Conservation (phyloP, 306 rosid genomes). For the Cucumis cinereus region DNA sequence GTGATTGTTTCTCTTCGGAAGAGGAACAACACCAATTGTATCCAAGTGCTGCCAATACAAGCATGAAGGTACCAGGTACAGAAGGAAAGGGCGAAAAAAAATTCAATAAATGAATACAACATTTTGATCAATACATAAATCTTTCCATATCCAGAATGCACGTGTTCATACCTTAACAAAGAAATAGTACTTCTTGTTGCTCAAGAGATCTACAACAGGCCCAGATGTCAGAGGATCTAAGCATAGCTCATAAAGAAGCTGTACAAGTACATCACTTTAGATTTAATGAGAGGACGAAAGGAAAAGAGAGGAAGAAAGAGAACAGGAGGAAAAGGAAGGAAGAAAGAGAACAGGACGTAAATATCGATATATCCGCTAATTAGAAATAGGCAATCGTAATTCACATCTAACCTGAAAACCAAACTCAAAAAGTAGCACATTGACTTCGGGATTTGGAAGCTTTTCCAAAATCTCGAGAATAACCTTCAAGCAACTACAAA, state of each 20-base stretch:
- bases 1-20: slow-evolving; percentile 83
- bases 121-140: too few relatives aligned
- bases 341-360: not conserved
- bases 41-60: slow-evolving; percentile 59
- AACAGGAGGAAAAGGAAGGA: not conserved
- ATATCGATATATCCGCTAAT: not conserved
- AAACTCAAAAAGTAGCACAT: slow-evolving; percentile 80
- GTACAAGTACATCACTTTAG: slow-evolving; percentile 17
- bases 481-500: slow-evolving; percentile 88
- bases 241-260: slow-evolving; percentile 83
- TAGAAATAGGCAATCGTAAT: slow-evolving; percentile 12
- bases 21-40: slow-evolving; percentile 70
- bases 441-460: slow-evolving; percentile 70
- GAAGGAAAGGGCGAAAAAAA: not conserved
- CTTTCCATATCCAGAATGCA: not conserved
- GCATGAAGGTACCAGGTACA: not conserved
- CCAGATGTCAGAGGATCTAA: slow-evolving; percentile 64
- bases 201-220: slow-evolving; percentile 72
- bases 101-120: not conserved
- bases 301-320: not conserved
- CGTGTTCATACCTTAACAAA: slow-evolving; percentile 54
- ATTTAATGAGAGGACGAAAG: not conserved
- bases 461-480: slow-evolving; percentile 83
- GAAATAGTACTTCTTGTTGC: slow-evolving; percentile 66
- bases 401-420: slow-evolving; percentile 73